Base-by-base conservation (phyloP, 495 filamentous ascomycete genomes). In the Bacidia rubella region DNA sequence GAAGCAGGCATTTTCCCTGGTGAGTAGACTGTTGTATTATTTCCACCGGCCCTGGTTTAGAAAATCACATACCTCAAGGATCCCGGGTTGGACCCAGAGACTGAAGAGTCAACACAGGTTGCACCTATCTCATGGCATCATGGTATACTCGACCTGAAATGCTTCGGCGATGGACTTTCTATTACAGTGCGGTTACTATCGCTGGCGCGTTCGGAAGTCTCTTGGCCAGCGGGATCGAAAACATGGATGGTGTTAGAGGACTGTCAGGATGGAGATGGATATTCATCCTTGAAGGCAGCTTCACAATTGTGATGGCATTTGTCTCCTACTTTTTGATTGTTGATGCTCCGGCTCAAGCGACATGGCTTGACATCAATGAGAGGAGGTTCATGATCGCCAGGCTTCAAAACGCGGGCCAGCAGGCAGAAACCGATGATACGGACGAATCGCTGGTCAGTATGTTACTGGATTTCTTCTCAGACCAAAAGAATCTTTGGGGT, bases 141-240 rank as follows among this genome's bases (percentile, higher is more conserved):
- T 85, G 78, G 60, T 86, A 85, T 60, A 73, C 70, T 21, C 73
- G 79, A 23, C 68, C 76, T 52, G 79, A 87, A 58, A 66, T 79
- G 40, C 78, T 78, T 60, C 68, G 73, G 62, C 70, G 81, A 48
- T 65, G 79, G 49, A 77, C 71, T 47, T 57, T 79, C 3, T 80
- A 79, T 65, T 82, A 78, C 65, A 73, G 70, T 38, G 72, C 77
- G 0, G 68, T 70, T 12, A 74, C 78, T 56, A 47, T 81, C 10
- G 75, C 76, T 15, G 79, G 81, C 24, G 76, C 76, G 19, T 77
- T 84, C 58, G 76, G 79, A 40, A 79, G 79, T 69, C 63, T 83
- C 11, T 70, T 84, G n/a, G 78, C 81, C 0, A 77, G 75, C 51
- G 79, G 68, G 2, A 72, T 82, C 35, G 70, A 69, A 1, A 65